Evolutionary conservation across 805 yeast species (phyloP).

Genomic region (Wickerhamiella azymoides): DNA sequence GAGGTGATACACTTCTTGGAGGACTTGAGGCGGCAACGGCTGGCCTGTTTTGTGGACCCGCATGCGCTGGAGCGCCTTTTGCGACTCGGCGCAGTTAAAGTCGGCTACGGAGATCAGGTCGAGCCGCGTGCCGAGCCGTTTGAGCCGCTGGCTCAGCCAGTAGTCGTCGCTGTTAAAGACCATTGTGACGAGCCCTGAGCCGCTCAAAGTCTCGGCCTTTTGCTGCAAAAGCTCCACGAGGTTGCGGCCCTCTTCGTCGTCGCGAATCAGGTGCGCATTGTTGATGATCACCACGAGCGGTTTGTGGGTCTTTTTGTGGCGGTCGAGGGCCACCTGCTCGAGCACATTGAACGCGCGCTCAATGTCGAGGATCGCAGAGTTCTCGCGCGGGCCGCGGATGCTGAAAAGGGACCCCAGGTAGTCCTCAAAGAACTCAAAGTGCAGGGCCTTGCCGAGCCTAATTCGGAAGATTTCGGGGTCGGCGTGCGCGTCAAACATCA

Average conservation of each 20-base stretch:
- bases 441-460: slow-evolving; percentile 59
- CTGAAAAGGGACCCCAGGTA: slow-evolving; percentile 71
- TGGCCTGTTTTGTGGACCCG: slow-evolving; percentile 31
- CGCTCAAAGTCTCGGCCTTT: slow-evolving; percentile 65
- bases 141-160: slow-evolving; percentile 71
- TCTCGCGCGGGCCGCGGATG: slow-evolving; percentile 72
- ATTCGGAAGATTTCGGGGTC: slow-evolving; percentile 74
- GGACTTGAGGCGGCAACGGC: slow-evolving; percentile 28
- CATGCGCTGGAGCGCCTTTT: slow-evolving; percentile 38
- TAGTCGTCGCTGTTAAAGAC: slow-evolving; percentile 73
- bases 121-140: slow-evolving; percentile 54
- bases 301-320: slow-evolving; percentile 23
- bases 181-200: slow-evolving; percentile 56
- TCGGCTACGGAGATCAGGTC: slow-evolving; percentile 57
- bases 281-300: slow-evolving; percentile 63
- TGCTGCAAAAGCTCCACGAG: slow-evolving; percentile 66
- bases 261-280: slow-evolving; percentile 59
- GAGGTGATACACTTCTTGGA: slow-evolving; percentile 46
- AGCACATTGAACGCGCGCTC: slow-evolving; percentile 68
- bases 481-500: slow-evolving; percentile 68
- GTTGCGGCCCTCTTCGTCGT: slow-evolving; percentile 59
- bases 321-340: slow-evolving; percentile 52
- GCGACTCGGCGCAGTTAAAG: slow-evolving; percentile 40
- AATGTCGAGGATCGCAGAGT: slow-evolving; percentile 67
- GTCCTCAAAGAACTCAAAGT: slow-evolving; percentile 64